Base-by-base conservation (phyloP, 331 rosid species). In the Malus hybrid region DNA sequence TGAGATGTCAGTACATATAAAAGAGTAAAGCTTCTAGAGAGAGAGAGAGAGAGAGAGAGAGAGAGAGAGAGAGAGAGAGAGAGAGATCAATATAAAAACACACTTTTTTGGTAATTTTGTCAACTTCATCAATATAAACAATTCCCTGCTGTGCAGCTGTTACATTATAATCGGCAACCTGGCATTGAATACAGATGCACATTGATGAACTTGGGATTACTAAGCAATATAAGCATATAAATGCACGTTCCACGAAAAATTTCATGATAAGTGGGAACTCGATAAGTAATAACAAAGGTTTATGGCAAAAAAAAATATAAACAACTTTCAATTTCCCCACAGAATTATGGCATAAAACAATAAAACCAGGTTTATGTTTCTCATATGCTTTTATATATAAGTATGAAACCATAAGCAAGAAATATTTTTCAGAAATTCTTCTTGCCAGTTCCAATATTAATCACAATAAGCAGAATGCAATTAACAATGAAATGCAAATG, bases 101-200 rank as follows among this genome's bases (percentile, higher is more conserved):
- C 77, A 94, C 99, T 97, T 94, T 94, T 82, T 94, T 94, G 77
- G 97, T 94, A 76, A 94, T 94, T 83, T 92, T 94, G 84, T 92
- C 97, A 81, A 94, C 97, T 94, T 94, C 99, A 26, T 94, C 97
- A 75, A 94, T 94, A 86, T 94, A 94, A 65, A 94, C 93, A 83
- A 94, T 92, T 83, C 99, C 99, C 77, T 92, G 97, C 68, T 92
- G 99, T 18, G 97, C 97, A 87, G 96, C 99, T 78, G 92, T 83
- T 73, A 92, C 95, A 78, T 94, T 92, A 80, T 94, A 94, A 82
- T 94, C 97, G 63, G 99, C 96, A 78, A 86, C 97, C 97, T 94
- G 86, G 14, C 19, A 80, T 66, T 78, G 61, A 33, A 62, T 32
- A 36, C 66, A 73, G 24, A 72, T 8, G 2, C 5, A 63, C 15